Conservation (phyloP, 2,329 filamentous ascomycete species). For the Endoconidiophora polonica region DNA sequence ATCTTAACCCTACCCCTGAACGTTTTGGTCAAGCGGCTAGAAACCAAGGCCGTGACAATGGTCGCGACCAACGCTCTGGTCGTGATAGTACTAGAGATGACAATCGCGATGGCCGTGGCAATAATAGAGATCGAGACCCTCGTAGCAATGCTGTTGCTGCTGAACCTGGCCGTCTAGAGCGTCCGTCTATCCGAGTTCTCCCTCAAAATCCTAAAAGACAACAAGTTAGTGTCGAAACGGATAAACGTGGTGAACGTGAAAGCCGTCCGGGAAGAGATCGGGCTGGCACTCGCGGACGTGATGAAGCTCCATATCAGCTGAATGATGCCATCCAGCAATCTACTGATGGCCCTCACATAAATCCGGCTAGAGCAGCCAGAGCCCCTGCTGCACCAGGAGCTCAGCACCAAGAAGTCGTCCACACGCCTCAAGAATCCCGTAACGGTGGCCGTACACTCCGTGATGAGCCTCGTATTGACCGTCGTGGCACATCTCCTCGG, state of each 20-base stretch:
- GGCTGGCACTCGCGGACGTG: constrained; percentile 10
- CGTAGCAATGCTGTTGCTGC: constrained; percentile 1
- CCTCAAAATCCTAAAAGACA: constrained; percentile 35
- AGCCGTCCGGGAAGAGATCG: constrained; percentile 18
- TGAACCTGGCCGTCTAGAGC: constrained; percentile 10
- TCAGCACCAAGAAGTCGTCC: background rate
- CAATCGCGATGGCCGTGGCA: constrained; percentile 1
- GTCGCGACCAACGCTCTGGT: constrained; percentile 5
- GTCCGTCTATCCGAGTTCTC: constrained; percentile 19
- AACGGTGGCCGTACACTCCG: background rate
- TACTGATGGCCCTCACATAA: constrained; percentile 31
- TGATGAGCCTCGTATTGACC: constrained; percentile 8
- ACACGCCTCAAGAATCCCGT: background rate
- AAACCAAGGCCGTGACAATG: background rate
- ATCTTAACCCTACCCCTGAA: constrained; percentile 13
- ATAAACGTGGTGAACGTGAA: constrained; percentile 11
- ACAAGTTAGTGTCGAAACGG: background rate
- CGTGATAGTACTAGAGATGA: constrained; percentile 7
- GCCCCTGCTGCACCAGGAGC: constrained; percentile 28
- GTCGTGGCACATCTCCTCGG: constrained; percentile 8
- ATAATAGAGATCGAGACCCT: constrained; percentile 7
- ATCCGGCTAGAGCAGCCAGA: constrained; percentile 38
- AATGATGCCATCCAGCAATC: constrained; percentile 18
- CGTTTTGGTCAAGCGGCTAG: constrained; percentile 4
- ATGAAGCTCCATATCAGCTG: constrained; percentile 18